Conservation (phyloP, 495 filamentous ascomycete genomes). For the Aspergillus hancockii region DNA sequence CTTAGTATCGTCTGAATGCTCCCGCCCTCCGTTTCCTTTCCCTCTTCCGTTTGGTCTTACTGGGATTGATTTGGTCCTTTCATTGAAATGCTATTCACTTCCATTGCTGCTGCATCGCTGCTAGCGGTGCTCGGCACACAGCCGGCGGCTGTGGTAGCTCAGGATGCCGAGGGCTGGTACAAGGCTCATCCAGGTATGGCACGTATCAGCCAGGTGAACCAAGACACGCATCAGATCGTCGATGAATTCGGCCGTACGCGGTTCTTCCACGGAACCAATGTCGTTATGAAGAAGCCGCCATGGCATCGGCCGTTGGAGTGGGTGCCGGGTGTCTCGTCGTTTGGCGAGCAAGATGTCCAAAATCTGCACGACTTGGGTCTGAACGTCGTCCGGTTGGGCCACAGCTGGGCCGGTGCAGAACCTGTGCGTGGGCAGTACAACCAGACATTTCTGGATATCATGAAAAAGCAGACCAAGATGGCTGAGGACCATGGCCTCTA, state of each 20-base stretch:
- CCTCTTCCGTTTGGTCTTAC: slow-evolving; percentile 1
- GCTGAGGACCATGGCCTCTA: slow-evolving; percentile 24
- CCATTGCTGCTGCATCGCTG: slow-evolving; percentile 13
- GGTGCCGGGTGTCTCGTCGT: slow-evolving; percentile 18
- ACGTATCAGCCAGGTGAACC: slow-evolving; percentile 19
- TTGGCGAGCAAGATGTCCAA: slow-evolving; percentile 21
- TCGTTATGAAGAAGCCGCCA: slow-evolving; percentile 20
- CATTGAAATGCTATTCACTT: slow-evolving; percentile 7
- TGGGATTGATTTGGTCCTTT: slow-evolving; percentile 1
- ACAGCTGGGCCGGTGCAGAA: slow-evolving; percentile 22
- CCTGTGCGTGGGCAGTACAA: slow-evolving; percentile 20
- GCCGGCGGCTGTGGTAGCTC: slow-evolving; percentile 9
- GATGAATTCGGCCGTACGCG: slow-evolving; percentile 19
- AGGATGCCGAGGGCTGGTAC: slow-evolving; percentile 19
- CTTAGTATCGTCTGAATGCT: neutral
- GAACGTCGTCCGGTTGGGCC: slow-evolving; percentile 19
- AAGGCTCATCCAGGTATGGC: slow-evolving; percentile 18
- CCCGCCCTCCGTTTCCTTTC: neutral
- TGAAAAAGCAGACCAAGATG: slow-evolving; percentile 23
- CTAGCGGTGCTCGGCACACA: slow-evolving; percentile 11
- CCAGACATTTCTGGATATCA: slow-evolving; percentile 23
- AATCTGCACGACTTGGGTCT: slow-evolving; percentile 20
- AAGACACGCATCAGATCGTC: slow-evolving; percentile 19
- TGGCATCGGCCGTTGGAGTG: slow-evolving; percentile 19
- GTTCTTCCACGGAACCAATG: slow-evolving; percentile 22